Evolutionary conservation across 2,329 filamentous ascomycete species (phyloP).

Genomic region (Diaporthe sp.): DNA sequence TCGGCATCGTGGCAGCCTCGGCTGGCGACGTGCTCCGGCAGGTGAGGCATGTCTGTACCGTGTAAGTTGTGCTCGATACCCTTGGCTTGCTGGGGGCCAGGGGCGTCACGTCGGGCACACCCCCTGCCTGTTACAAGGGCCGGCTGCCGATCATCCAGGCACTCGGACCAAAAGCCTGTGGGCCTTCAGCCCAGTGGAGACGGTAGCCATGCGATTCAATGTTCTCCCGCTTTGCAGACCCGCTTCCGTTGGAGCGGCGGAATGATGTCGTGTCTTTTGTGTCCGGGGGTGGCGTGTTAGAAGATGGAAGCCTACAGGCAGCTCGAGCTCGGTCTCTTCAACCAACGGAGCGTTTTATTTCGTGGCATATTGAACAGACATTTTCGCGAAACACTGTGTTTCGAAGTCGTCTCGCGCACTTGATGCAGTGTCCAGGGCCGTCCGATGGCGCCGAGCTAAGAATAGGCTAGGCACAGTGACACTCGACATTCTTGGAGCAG

Average conservation of each 20-base stretch:
- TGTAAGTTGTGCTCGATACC: neutral
- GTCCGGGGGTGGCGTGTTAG: neutral
- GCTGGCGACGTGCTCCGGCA: slow-evolving; percentile 2
- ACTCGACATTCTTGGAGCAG: neutral
- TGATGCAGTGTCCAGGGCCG: slow-evolving; percentile 1
- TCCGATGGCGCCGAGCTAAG: slow-evolving; percentile 7
- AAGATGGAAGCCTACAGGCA: neutral
- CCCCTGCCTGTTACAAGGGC: slow-evolving; percentile 18
- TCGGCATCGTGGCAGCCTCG: slow-evolving; percentile 7
- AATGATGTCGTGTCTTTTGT: slow-evolving; percentile 10
- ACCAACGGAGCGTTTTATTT: neutral
- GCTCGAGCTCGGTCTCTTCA: neutral
- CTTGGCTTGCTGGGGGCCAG: slow-evolving; percentile 8
- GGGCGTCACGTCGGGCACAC: slow-evolving; percentile 7
- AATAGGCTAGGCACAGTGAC: slow-evolving; percentile 9
- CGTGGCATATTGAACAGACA: neutral
- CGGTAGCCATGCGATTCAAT: neutral
- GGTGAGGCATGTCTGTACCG: neutral
- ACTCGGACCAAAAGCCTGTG: slow-evolving; percentile 28
- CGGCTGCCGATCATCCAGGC: slow-evolving; percentile 35
- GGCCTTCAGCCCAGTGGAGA: slow-evolving; percentile 26
- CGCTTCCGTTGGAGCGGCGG: slow-evolving; percentile 33
- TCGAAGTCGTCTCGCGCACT: slow-evolving; percentile 17
- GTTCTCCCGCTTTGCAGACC: slow-evolving; percentile 20
- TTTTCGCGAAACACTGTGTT: slow-evolving; percentile 17